Base-by-base conservation (phyloP, 1,284 basidiomycete genomes). In the Ustilago tritici region DNA sequence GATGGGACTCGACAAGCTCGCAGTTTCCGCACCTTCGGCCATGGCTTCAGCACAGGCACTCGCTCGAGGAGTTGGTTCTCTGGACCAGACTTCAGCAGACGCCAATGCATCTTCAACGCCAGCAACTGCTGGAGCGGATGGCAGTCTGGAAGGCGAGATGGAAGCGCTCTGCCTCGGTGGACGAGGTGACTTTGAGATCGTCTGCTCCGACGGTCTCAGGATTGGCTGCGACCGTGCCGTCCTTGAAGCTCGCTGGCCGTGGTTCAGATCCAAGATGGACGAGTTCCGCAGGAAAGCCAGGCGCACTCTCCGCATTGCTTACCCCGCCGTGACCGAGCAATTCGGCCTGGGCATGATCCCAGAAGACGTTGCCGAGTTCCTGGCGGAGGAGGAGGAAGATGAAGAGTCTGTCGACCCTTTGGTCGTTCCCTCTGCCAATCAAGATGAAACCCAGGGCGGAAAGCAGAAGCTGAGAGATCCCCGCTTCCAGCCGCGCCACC, bases 181-280 rank as follows among this genome's bases (percentile, higher is more conserved):
- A 28, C 70, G 81, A 19, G 81, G 82, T 6, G 95, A 98, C 86
- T 98, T 97, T 82, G 93, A 95, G 84, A 89, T 98, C 64, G 88
- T 97, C 17, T 95, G 93, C 84, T 93, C 95, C 71, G 95, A 98
- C 85, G 93, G 93, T 0, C 90, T 93, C 65, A 90, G 90, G 76
- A 90, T 98, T 70, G 88, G 90, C 54, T 95, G 93, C 85, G 94
- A 94, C 28, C 90, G 94, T 50, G 91, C 90, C 83, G 87, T 94
- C 19, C 88, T 98, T 23, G 92, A 93, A 84, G 91, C 93, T 46
- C 90, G 95, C 15, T 98, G 95, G 95, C 91, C 92, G 0, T 98
- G 95, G 95, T 95, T 98, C 89, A 91, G 90, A 67, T 89, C 92
- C 61, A 92, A 94, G 76, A 77, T 82, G 73, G 63, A 70, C 50